Evolutionary conservation across 176 grass and related monocot species (phyloP), one percentile per base, ranked within the genome.

Genomic region (Lolium rigidum): DNA sequence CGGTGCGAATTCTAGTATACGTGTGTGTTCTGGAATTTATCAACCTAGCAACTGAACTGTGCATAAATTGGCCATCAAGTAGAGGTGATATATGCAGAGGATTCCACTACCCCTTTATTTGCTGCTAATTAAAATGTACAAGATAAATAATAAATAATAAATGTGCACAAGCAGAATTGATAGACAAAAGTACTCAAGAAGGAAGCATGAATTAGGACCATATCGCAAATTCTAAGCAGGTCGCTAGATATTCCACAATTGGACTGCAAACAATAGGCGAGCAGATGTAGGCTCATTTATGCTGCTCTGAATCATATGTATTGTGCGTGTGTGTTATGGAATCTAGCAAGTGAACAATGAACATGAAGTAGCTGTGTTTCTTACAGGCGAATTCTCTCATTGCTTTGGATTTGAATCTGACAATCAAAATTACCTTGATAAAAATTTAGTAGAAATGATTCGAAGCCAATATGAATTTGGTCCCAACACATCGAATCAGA

Each of bases 81-180:
- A 28, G 21, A 58, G 35, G 5, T 77, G 17, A 76, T 76, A 24
- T 18, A 5, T 54, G 51, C 24, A 35, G 73, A 76, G 16, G 24
- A 25, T 76, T 75, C 9, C 25, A 69, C 31, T 26, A 5, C 25
- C 16, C 7, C 2, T 37, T 76, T 44, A 43, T 13, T n/a, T 55
- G 25, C 47, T 55, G 25, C 15, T 31, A 18, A 76, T 5, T 55
- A 8, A 76, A 52, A 35, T 76, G 48, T 76, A 76, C 25, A 31
- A 31, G 47, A 28, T 74, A 75, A 75, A 74, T 26, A 28, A n/a
- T n/a, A n/a, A n/a, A n/a, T n/a, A n/a, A 75, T 52, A 52, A 35
- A 18, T 10, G 25, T 76, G 72, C 0, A 47, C 10, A 54, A 52
- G 3, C 48, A 15, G 48, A 76, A 55, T 54, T 8, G 25, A 9